These are phyloP conservation scores for Saccharomycopsis fodiens DNA, from an alignment of 805 yeast genomes.

Conservation along the genomic window DNA sequence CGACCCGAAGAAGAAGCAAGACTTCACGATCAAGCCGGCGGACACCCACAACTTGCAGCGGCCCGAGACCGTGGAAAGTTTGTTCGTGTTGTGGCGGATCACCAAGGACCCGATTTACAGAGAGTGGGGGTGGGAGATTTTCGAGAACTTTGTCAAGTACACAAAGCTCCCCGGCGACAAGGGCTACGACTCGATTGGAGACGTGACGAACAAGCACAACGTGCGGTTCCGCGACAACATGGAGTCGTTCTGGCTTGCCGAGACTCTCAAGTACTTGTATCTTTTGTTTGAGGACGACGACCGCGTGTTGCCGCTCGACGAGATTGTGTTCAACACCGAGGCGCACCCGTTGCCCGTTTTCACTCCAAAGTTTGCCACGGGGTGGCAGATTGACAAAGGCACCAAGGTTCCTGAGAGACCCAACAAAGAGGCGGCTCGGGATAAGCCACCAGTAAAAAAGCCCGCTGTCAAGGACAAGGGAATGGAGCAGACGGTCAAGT, in stretches of 20 bases:
- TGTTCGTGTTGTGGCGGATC: conserved; percentile 70
- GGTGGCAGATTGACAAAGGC: conserved; percentile 36
- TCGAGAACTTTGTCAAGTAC: conserved; percentile 57
- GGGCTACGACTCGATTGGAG: conserved; percentile 57
- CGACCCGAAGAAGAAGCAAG: conserved; percentile 33
- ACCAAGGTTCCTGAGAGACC: conserved; percentile 4
- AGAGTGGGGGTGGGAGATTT: conserved; percentile 85
- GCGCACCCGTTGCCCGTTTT: conserved; percentile 89
- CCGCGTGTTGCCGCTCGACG: conserved; percentile 53
- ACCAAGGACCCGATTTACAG: conserved; percentile 78
- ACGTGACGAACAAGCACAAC: conserved; percentile 48
- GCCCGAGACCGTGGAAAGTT: conserved; percentile 89
- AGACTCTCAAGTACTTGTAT: conserved; percentile 81
- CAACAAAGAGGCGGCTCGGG: conserved; percentile 2
- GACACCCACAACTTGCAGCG: conserved; percentile 86
- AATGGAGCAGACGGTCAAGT: conserved; percentile 4
- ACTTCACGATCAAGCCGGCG: conserved; percentile 58
- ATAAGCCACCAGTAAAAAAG: no score
- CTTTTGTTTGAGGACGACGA: conserved; percentile 67
- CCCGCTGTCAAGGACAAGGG: conserved; percentile 14
- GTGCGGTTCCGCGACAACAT: conserved; percentile 54
- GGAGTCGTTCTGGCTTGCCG: conserved; percentile 93
- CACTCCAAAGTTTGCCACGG: conserved; percentile 47
- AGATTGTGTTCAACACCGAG: conserved; percentile 81
- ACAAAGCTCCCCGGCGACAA: conserved; percentile 41